These are phyloP conservation scores for Sistotremastrum suecicum DNA, from an alignment of 768 basidiomycete genomes.

Conservation along the genomic window DNA sequence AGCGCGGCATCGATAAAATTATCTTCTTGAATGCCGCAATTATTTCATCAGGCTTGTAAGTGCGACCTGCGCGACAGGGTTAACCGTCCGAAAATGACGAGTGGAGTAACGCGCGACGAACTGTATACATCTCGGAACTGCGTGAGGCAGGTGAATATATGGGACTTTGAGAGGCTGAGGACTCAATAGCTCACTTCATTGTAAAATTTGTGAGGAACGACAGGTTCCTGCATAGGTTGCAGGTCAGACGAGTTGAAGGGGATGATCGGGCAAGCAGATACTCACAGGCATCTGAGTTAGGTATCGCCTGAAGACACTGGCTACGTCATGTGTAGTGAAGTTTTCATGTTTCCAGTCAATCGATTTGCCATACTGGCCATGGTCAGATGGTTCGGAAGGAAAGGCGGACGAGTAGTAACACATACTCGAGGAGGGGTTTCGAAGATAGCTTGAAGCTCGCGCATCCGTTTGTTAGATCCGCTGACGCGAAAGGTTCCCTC, in stretches of 20 bases:
- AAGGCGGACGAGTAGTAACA: constrained; percentile 1
- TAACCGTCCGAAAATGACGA: neutral
- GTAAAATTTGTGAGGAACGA: constrained; percentile 86
- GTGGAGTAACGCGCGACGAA: constrained; percentile 18
- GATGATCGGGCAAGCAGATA: constrained; percentile 10
- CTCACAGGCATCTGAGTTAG: constrained; percentile 93
- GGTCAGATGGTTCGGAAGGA: neutral
- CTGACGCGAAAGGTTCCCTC: constrained; percentile 91
- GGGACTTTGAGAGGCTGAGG: neutral
- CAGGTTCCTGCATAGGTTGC: constrained; percentile 55
- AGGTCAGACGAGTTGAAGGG: constrained; percentile 5
- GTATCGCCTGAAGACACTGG: constrained; percentile 90
- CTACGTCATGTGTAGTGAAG: constrained; percentile 93
- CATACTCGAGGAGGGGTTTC: constrained; percentile 76
- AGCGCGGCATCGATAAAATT: constrained; percentile 71
- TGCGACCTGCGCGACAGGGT: neutral
- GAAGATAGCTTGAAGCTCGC: constrained; percentile 83
- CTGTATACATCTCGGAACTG: constrained; percentile 74
- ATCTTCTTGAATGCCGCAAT: constrained; percentile 73
- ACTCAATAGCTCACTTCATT: constrained; percentile 47
- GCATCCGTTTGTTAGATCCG: constrained; percentile 92
- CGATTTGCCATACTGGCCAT: constrained; percentile 74
- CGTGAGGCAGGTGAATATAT: neutral
- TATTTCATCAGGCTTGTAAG: constrained; percentile 51
- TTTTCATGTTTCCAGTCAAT: constrained; percentile 79